phyloP scores from a whole-genome alignment of 306 rosid species.

The Gillenia trifoliata region DNA sequence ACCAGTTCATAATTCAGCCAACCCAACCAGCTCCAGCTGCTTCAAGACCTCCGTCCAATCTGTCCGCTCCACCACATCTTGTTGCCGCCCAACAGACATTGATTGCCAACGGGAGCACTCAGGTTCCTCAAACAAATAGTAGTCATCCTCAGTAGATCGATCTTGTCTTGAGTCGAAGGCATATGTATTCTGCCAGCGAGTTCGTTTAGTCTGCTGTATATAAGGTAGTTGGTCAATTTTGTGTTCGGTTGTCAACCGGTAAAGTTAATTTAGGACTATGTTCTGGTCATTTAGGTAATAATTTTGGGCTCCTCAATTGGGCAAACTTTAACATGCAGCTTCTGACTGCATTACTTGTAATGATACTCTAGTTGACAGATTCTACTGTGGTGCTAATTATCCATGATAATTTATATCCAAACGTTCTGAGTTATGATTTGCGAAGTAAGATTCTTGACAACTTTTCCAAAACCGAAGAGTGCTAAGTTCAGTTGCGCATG shows the following conservation, averaged over 20 bases:
- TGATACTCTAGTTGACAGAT: neutral
- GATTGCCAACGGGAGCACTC: slow-evolving; percentile 29
- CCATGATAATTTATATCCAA: neutral
- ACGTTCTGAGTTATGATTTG: neutral
- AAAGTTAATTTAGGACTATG: neutral
- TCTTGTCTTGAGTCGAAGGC: neutral
- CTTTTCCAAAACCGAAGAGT: neutral
- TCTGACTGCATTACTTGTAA: neutral
- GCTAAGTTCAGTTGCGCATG: neutral
- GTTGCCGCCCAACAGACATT: slow-evolving; percentile 22
- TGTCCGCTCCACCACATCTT: slow-evolving; percentile 16
- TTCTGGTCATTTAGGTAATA: neutral
- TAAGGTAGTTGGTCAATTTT: slow-evolving; percentile 1
- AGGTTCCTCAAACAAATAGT: slow-evolving; percentile 13
- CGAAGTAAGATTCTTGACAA: neutral
- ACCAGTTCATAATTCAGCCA: slow-evolving; percentile 51
- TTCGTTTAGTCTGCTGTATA: neutral
- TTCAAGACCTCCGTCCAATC: slow-evolving; percentile 17
- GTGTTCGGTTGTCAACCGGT: neutral
- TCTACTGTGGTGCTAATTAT: neutral
- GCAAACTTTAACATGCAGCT: neutral
- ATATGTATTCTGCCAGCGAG: neutral
- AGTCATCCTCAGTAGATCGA: neutral
- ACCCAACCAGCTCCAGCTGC: slow-evolving; percentile 34
- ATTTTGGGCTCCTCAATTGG: neutral